Evolutionary conservation across 345 rosid genomes (phyloP), one percentile per base, ranked within the genome.

Genomic region (Rhodamnia rubescens): DNA sequence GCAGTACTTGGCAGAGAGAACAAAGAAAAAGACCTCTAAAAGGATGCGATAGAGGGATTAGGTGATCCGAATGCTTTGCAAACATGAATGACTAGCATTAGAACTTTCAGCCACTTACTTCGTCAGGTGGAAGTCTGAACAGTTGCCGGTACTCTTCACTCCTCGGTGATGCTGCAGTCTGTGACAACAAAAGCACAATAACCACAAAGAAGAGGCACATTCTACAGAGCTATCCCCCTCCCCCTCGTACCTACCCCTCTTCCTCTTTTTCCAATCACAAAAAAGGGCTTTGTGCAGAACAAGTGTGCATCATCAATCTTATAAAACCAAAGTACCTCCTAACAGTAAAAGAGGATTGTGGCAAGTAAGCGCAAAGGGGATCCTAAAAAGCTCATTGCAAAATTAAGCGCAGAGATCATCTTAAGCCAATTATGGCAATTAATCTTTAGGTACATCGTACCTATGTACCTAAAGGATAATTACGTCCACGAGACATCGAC

Each of bases 141-240:
- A 95, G 81, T 86, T 93, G 98, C 52, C 96, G 92, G 88, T 94
- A 95, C 91, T 95, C 98, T 91, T 95, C 98, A 82, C 96, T 97
- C 91, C 87, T 93, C 75, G 92, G 86, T 52, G 92, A 69, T 15
- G 90, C 90, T 4, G 85, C 85, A 81, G 92, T 86, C 99, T 97
- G 92, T 1, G 83, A 85, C 6, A 85, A 58, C 74, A 74, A 87
- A 29, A 74, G 81, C 27, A 81, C 69, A 50, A 24, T 32, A n/a
- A 27, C 83, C 53, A 74, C 40, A 87, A 56, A 82, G 50, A 83
- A 81, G 81, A 55, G 74, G 29, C 74, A 11, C 74, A 27, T 49
- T 58, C 42, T 44, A 59, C 47, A 69, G 24, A 36, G 78, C 78
- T 36, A 49, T 49, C 11, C 2, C 50, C 11, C 50, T 11, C 50